These are phyloP conservation scores for Psilocybe mexicana DNA, from an alignment of 1,284 basidiomycete species.

Conservation along the genomic window DNA sequence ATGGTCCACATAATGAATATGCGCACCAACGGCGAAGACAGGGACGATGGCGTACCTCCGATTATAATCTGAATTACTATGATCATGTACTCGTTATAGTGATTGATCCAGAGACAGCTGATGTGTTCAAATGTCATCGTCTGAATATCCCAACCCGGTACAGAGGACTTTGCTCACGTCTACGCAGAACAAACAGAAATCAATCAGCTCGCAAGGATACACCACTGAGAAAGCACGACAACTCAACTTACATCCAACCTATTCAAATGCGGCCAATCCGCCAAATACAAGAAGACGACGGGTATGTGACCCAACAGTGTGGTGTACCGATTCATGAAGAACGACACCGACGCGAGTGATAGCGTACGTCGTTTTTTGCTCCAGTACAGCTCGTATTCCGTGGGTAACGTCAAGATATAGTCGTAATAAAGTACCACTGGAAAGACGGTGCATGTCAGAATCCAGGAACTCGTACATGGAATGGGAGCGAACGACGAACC, in stretches of 20 bases:
- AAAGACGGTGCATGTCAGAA: neutral
- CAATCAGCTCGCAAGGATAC: neutral
- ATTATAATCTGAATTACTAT: neutral
- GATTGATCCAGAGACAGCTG: neutral
- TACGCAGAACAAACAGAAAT: neutral
- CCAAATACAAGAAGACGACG: neutral
- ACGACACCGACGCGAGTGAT: neutral
- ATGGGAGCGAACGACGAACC: neutral
- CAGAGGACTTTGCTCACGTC: neutral
- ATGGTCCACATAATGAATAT: neutral
- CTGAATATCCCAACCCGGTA: neutral
- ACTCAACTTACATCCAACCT: neutral
- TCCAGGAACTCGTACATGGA: neutral
- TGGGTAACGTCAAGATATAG: neutral
- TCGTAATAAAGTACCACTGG: slow-evolving; percentile 5
- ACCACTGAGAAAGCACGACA: neutral
- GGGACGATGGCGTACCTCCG: neutral
- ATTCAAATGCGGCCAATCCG: neutral
- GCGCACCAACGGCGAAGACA: neutral
- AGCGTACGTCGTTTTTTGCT: neutral
- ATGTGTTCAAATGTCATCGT: neutral
- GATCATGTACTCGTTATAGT: slow-evolving; percentile 1
- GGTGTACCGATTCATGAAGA: slow-evolving; percentile 3
- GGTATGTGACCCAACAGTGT: neutral
- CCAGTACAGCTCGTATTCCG: neutral